Percentiles rank a stretch among this genome's conserved stretches.
Conservation (phyloP, 306 rosid species). For the Ormosia semicastrata region DNA sequence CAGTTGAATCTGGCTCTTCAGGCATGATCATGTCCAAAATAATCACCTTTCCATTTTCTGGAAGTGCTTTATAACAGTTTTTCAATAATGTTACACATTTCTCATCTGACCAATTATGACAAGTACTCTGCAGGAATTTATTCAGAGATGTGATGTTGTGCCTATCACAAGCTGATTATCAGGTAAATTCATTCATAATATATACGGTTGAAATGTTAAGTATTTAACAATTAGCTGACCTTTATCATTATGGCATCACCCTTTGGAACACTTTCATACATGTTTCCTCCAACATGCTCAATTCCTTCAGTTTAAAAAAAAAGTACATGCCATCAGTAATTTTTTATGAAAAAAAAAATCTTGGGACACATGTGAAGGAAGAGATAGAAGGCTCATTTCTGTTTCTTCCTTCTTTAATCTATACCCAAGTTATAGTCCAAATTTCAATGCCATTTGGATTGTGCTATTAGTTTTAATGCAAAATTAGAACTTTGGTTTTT, state of each 20-base stretch:
- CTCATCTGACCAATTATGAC: conserved; percentile 28
- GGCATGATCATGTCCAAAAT: conserved; percentile 24
- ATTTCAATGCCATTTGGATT: too few species aligned
- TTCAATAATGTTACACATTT: conserved; percentile 3
- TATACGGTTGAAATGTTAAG: background rate
- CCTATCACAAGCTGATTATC: too few species aligned
- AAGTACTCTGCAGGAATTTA: background rate
- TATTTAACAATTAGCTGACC: background rate
- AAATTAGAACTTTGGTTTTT: too few species aligned
- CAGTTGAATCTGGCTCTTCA: conserved; percentile 17
- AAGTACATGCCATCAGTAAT: background rate
- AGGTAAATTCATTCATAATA: too few species aligned
- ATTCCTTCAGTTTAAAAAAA: background rate
- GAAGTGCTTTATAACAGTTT: conserved; percentile 17
- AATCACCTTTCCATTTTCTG: conserved; percentile 25
- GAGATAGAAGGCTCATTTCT: too few species aligned
- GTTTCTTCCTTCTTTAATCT: too few species aligned
- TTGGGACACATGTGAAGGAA: too few species aligned
- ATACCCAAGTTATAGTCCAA: too few species aligned
- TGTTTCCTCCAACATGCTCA: conserved; percentile 24
- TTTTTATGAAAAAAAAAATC: background rate
- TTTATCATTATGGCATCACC: conserved; percentile 28
- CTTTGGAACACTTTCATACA: conserved; percentile 22
- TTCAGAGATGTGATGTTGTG: background rate
- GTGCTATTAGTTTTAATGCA: too few species aligned